Evolutionary conservation across 441 rosid species (phyloP).

Genomic region (Mallotus repandus): DNA sequence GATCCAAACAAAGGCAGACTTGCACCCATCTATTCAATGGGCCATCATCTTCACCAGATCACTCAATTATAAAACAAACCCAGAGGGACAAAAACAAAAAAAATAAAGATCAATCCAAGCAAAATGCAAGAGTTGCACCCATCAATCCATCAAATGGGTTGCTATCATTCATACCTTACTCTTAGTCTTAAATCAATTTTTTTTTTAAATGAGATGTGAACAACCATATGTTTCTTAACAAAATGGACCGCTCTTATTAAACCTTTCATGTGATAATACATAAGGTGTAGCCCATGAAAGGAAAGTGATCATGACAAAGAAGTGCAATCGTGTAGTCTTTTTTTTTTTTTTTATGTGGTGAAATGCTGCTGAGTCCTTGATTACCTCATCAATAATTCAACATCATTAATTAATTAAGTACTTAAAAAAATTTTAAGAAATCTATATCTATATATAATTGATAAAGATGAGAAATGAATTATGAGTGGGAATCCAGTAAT

Average conservation of each 20-base stretch:
- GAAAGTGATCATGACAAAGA: not conserved
- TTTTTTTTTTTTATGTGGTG: not conserved
- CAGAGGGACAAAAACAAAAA: no score
- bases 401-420: not conserved
- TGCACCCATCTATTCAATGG: not conserved
- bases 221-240: not conserved
- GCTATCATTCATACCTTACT: not conserved
- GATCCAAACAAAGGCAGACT: not conserved
- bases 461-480: not conserved
- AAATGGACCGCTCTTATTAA: not conserved
- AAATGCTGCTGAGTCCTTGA: slow-evolving; percentile 35
- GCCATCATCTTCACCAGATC: not conserved
- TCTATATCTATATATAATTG: not conserved
- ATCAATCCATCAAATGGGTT: not conserved
- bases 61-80: not conserved
- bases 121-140: not conserved
- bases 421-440: not conserved
- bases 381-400: slow-evolving; percentile 14
- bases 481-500: slow-evolving; percentile 1
- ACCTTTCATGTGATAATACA: no score
- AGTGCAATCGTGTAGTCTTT: not conserved
- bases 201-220: not conserved
- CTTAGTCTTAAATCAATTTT: no score
- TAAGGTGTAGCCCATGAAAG: slow-evolving; percentile 1
- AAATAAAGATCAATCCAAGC: not conserved